Base-by-base conservation (phyloP, 2,329 filamentous ascomycete species). In the Epichloe hybrida region DNA sequence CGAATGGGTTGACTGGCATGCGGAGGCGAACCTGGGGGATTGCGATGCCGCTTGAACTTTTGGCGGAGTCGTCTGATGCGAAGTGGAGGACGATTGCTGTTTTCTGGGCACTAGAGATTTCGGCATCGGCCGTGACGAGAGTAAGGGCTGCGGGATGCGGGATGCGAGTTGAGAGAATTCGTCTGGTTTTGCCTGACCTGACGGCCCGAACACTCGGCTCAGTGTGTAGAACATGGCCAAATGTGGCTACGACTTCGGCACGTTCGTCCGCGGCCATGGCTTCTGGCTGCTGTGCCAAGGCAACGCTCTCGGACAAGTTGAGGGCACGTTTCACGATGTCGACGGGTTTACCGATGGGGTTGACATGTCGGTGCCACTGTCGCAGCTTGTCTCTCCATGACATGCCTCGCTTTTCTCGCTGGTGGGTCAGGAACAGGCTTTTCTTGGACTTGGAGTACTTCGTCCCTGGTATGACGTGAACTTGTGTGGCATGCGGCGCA, bases 141-240 rank as follows among this genome's bases (percentile, higher is more conserved):
- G 68, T 62, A 15, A 80, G 65, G 13, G 66, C 62, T 17, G 68
- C 61, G 6, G 78, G 68, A 45, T 78, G 73, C 0, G 76, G 76
- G 0, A 71, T 60, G 4, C 67, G 50, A 2, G 77, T 71, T 1
- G 66, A 63, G 37, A 80, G 68, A 44, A 72, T 64, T 45, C 69
- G 70, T 5, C 56, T 56, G 13, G 38, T 46, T 15, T 56, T 53
- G 11, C 41, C 41, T 47, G 52, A 53, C 17, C 42, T 50, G 35
- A 46, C 37, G 15, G n/a, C 23, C 20, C 44, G 42, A 7, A 23
- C 21, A 21, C 52, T 46, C 37, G 63, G 58, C 21, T 56, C 48
- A 5, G 50, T 46, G 53, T 74, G 71, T 0, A 80, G 67, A 36
- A 79, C 54, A 49, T 76, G 72, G 17, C 77, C 77, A 56, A 80